Conservation (phyloP, 2,329 filamentous ascomycete genomes). For the Ascochyta viciae-villosae region DNA sequence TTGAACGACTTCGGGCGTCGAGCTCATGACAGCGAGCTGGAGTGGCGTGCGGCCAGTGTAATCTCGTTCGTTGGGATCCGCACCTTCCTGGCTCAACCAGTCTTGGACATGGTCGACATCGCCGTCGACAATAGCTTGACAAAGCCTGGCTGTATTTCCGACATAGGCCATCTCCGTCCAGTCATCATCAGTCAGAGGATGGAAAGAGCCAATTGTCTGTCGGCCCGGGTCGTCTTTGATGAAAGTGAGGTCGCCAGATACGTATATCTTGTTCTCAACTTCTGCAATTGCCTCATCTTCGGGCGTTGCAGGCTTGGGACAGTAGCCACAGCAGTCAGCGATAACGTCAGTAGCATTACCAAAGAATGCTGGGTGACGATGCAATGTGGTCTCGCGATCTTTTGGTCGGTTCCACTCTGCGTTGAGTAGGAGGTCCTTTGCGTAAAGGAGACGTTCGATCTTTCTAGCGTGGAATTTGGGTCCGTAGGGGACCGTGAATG, state of each 20-base stretch:
- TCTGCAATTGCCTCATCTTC: slow-evolving; percentile 76
- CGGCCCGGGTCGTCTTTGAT: slow-evolving; percentile 82
- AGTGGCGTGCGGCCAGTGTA: slow-evolving; percentile 73
- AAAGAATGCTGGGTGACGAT: slow-evolving; percentile 87
- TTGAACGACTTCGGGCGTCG: slow-evolving; percentile 73
- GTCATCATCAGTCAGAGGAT: slow-evolving; percentile 80
- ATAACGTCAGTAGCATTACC: slow-evolving; percentile 75
- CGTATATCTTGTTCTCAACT: slow-evolving; percentile 76
- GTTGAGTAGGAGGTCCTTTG: slow-evolving; percentile 81
- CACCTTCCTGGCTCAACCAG: slow-evolving; percentile 72
- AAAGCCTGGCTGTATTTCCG: slow-evolving; percentile 77
- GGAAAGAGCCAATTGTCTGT: slow-evolving; percentile 75
- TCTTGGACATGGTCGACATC: slow-evolving; percentile 74
- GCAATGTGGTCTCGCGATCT: slow-evolving; percentile 77
- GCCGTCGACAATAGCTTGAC: slow-evolving; percentile 79
- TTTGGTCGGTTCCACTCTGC: slow-evolving; percentile 82
- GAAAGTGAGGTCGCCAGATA: slow-evolving; percentile 76
- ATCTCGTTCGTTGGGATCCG: slow-evolving; percentile 72
- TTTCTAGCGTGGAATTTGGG: slow-evolving; percentile 63
- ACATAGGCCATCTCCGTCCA: slow-evolving; percentile 94
- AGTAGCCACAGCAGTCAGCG: slow-evolving; percentile 81
- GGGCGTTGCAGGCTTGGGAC: slow-evolving; percentile 71
- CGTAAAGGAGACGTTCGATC: slow-evolving; percentile 84
- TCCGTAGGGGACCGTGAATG: slow-evolving; percentile 71
- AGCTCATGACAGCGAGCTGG: slow-evolving; percentile 75